Conservation (phyloP, 1,139 yeast genomes). For the Nakaseomyces nivariensis region DNA sequence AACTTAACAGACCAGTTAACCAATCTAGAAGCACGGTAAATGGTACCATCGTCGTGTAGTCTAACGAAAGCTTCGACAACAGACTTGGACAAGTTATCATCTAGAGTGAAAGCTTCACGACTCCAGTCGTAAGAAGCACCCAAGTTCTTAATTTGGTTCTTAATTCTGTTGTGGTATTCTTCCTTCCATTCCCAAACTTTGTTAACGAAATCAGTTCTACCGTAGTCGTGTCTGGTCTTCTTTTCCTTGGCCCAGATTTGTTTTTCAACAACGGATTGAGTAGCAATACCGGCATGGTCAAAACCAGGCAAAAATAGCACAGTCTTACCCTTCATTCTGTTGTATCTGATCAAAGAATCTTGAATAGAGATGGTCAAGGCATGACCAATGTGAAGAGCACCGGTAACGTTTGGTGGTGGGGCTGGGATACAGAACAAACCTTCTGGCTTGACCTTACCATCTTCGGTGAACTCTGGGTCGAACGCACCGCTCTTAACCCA, state of each 20-base stretch:
- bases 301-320: conserved; percentile 91
- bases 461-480: conserved; percentile 70
- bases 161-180: conserved; percentile 78
- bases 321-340: conserved; percentile 96
- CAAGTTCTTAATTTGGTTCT: conserved; percentile 69
- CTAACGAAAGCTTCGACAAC: conserved; percentile 88
- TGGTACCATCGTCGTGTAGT: conserved; percentile 88
- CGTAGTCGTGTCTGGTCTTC: conserved; percentile 88
- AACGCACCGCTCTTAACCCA: conserved; percentile 86
- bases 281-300: conserved; percentile 98
- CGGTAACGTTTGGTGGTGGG: conserved; percentile 98
- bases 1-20: conserved; percentile 95
- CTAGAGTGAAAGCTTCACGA: conserved; percentile 87
- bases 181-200: conserved; percentile 99
- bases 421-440: conserved; percentile 89
- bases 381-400: conserved; percentile 97
- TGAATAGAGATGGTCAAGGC: conserved; percentile 93
- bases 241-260: conserved; percentile 83
- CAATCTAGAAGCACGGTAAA: conserved; percentile 87
- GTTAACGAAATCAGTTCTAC: conserved; percentile 79
- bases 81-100: conserved; percentile 66
- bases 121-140: conserved; percentile 98
- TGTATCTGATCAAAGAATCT: conserved; percentile 83
- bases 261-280: conserved; percentile 97
- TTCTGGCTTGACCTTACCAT: conserved; percentile 69